Evolutionary conservation across 495 filamentous ascomycete species (phyloP).

Genomic region (Penicillium daleae): DNA sequence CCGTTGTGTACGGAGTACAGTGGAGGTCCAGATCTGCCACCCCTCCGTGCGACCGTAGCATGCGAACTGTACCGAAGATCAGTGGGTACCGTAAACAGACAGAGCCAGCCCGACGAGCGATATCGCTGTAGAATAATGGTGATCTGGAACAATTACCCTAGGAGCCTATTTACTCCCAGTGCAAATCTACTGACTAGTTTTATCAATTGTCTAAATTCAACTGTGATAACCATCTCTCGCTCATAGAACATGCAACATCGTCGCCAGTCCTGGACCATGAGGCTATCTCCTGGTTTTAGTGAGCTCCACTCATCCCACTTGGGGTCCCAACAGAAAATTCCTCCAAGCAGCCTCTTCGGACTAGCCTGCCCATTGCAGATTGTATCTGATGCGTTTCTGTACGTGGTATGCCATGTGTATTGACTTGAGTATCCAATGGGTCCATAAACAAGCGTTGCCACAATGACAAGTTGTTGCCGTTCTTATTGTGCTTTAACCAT

Average conservation of each 20-base stretch:
- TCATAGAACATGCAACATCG: neutral
- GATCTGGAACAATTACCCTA: neutral
- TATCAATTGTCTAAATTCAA: neutral
- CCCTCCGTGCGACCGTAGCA: slow-evolving; percentile 16
- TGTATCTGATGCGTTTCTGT: neutral
- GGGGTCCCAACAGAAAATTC: slow-evolving; percentile 19
- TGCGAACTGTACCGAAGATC: slow-evolving; percentile 16
- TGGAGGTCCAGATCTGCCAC: slow-evolving; percentile 8
- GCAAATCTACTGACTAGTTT: neutral
- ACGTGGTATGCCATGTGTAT: slow-evolving; percentile 1
- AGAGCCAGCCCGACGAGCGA: too few species aligned
- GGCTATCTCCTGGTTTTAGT: neutral
- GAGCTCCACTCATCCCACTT: slow-evolving; percentile 26
- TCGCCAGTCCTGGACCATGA: neutral
- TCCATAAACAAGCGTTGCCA: neutral
- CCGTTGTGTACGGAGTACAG: neutral
- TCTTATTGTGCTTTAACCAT: neutral
- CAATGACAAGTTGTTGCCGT: neutral
- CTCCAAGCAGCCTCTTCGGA: slow-evolving; percentile 3
- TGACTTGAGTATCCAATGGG: neutral
- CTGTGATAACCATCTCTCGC: neutral
- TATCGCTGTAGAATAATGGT: too few species aligned
- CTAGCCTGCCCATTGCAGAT: neutral
- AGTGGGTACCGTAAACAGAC: slow-evolving; percentile 9
- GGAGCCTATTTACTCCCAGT: neutral